Conservation (phyloP, 441 rosid species). For the Sinapis alba region DNA sequence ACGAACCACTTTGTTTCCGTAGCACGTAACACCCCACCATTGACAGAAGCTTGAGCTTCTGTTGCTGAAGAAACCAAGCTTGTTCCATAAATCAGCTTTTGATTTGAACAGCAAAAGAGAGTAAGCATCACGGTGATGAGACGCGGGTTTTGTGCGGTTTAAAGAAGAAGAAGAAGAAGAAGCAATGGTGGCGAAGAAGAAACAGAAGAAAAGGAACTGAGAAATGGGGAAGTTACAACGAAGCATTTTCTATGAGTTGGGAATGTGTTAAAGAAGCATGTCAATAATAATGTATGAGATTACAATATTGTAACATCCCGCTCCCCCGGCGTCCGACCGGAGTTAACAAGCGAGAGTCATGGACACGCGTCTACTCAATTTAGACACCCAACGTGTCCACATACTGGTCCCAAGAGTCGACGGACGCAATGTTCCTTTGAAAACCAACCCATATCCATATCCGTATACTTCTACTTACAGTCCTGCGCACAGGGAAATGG, state of each 20-base stretch:
- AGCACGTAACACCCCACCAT: slow-evolving; percentile 82
- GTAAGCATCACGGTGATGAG: slow-evolving; percentile 48
- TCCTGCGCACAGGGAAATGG: too few relatives aligned
- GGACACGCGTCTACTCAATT: too few relatives aligned
- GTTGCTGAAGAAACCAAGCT: slow-evolving; percentile 51
- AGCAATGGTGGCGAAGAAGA: slow-evolving; percentile 29
- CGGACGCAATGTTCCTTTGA: too few relatives aligned
- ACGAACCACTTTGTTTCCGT: slow-evolving; percentile 59
- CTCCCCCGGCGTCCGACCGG: too few relatives aligned
- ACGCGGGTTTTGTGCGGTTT: slow-evolving; percentile 35
- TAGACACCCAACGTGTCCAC: too few relatives aligned
- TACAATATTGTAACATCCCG: too few relatives aligned
- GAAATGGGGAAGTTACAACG: slow-evolving; percentile 31
- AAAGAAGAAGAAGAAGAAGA: slow-evolving; percentile 23
- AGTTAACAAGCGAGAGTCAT: too few relatives aligned
- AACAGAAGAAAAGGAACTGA: slow-evolving; percentile 22
- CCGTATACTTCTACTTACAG: too few relatives aligned
- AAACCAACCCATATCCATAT: too few relatives aligned
- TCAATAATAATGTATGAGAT: slow-evolving; percentile 17
- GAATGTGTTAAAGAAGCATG: slow-evolving; percentile 27
- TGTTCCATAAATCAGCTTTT: slow-evolving; percentile 62
- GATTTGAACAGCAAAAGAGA: slow-evolving; percentile 76
- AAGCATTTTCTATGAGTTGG: slow-evolving; percentile 28
- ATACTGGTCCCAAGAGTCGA: too few relatives aligned
- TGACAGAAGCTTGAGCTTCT: slow-evolving; percentile 54